These are phyloP conservation scores for Grosmannia clavigera DNA, from an alignment of 2,329 filamentous ascomycete species.

Conservation along the genomic window DNA sequence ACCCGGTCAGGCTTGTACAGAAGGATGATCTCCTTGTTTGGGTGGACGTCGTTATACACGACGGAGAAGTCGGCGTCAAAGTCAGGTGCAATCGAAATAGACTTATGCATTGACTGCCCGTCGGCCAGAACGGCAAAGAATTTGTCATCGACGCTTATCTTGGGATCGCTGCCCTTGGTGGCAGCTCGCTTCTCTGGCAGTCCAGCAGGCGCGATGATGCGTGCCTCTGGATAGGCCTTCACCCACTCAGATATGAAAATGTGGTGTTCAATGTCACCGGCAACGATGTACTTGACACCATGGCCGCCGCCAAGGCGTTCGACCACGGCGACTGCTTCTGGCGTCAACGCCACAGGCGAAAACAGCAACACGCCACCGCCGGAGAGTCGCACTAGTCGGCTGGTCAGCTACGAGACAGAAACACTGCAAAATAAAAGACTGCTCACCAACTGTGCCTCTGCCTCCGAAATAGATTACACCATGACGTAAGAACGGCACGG, in stretches of 20 bases:
- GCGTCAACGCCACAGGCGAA: slow-evolving; percentile 73
- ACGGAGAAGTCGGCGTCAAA: slow-evolving; percentile 81
- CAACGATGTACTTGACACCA: slow-evolving; percentile 70
- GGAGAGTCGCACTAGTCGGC: slow-evolving; percentile 45
- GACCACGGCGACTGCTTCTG: slow-evolving; percentile 54
- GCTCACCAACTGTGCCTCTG: slow-evolving; percentile 67
- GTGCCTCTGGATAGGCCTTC: slow-evolving; percentile 62
- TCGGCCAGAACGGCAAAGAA: slow-evolving; percentile 59
- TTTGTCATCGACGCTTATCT: slow-evolving; percentile 34
- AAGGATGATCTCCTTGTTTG: slow-evolving; percentile 82
- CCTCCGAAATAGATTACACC: slow-evolving; percentile 74
- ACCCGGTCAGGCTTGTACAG: slow-evolving; percentile 66
- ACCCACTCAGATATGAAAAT: slow-evolving; percentile 85
- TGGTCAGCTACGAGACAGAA: not conserved
- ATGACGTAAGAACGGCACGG: slow-evolving; percentile 73
- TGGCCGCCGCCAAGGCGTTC: slow-evolving; percentile 44
- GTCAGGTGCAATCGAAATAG: slow-evolving; percentile 51
- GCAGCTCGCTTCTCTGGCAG: slow-evolving; percentile 66
- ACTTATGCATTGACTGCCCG: slow-evolving; percentile 29
- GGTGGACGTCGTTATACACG: slow-evolving; percentile 70
- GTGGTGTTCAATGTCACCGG: slow-evolving; percentile 87
- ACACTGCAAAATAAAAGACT: not conserved
- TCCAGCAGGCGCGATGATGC: slow-evolving; percentile 70
- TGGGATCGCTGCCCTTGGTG: slow-evolving; percentile 39
- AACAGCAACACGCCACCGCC: slow-evolving; percentile 76